These are phyloP conservation scores for Solanum chiquidenum DNA, from an alignment of 257 asterid species.

Conservation along the genomic window DNA sequence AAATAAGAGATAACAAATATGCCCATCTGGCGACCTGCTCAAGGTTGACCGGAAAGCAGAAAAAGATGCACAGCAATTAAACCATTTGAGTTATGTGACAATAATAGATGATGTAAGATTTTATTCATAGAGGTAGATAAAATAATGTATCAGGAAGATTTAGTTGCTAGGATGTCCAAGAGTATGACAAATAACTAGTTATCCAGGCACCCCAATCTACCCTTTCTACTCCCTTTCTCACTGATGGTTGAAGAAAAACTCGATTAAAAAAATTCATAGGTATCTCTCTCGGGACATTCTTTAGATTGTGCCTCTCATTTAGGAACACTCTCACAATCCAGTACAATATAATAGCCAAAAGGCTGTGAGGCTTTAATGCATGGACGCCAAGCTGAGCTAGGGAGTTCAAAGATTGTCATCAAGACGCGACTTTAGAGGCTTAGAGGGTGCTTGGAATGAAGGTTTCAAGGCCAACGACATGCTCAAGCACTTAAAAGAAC, in stretches of 20 bases:
- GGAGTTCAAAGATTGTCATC: not conserved
- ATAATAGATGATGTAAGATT: not conserved
- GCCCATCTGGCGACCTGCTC: constrained; percentile 29
- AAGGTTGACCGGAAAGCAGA: constrained; percentile 2
- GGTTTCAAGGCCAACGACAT: not conserved
- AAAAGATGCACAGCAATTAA: not conserved
- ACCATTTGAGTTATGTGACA: not conserved
- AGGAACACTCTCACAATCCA: not conserved
- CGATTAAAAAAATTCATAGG: not conserved
- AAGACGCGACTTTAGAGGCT: not conserved
- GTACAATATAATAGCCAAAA: not conserved
- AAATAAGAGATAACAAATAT: constrained; percentile 24
- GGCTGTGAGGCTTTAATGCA: not conserved
- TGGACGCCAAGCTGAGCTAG: not conserved
- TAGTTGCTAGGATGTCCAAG: not conserved
- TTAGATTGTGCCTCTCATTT: not conserved
- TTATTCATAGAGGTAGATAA: not conserved
- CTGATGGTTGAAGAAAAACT: not conserved
- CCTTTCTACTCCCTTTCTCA: not conserved
- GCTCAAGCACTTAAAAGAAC: not conserved
- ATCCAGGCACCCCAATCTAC: not conserved
- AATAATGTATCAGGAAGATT: not conserved
- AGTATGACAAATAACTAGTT: not conserved
- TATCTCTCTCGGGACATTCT: not conserved
- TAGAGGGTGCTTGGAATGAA: not conserved